phyloP scores from a whole-genome alignment of 495 filamentous ascomycete species.

The Penicillium steckii region DNA sequence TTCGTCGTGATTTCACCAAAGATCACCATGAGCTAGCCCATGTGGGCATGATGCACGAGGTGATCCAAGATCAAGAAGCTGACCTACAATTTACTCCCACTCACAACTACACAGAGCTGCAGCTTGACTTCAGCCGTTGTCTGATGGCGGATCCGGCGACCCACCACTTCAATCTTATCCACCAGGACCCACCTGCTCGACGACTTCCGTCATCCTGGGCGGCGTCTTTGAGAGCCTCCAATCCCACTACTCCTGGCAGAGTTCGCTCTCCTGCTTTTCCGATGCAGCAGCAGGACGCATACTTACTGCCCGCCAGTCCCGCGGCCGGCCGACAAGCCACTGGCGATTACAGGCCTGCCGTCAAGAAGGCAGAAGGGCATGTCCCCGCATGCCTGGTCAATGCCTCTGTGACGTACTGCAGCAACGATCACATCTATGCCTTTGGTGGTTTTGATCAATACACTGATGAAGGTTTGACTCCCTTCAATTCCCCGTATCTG shows the following conservation, averaged over 20 bases:
- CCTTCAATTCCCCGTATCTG: neutral
- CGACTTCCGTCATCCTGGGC: conserved; percentile 26
- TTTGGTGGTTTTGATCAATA: conserved; percentile 99
- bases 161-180: conserved; percentile 25
- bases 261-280: conserved; percentile 24
- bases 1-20: no score
- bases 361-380: conserved; percentile 79
- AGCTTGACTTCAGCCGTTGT: neutral
- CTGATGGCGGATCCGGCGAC: conserved; percentile 17
- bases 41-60: neutral
- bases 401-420: conserved; percentile 95
- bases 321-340: conserved; percentile 56
- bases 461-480: conserved; percentile 77
- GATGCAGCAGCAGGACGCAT: conserved; percentile 62
- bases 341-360: conserved; percentile 75
- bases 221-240: conserved; percentile 28
- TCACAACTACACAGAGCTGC: no score
- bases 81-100: no score
- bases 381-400: conserved; percentile 94
- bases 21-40: neutral
- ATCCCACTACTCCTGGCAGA: conserved; percentile 22
- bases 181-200: conserved; percentile 38
- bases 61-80: neutral
- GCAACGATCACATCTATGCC: conserved; percentile 93
- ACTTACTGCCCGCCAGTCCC: conserved; percentile 81